These are phyloP conservation scores for Aciculoconidium aculeatum DNA, from an alignment of 805 yeast genomes.

Conservation along the genomic window DNA sequence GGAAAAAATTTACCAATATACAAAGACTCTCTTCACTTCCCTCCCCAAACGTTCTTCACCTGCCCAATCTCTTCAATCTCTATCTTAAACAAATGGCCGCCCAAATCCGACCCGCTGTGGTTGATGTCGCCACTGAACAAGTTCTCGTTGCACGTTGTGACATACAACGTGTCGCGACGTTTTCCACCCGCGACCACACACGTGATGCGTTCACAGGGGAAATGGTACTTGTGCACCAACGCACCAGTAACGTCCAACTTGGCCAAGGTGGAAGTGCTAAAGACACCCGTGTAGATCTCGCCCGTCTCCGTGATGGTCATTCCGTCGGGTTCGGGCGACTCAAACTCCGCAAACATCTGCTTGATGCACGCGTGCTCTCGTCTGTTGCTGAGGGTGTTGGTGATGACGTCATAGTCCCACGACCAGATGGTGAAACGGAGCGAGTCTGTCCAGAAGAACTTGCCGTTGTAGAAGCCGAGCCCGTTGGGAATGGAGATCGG, in stretches of 20 bases:
- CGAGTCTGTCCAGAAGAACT: constrained; percentile 38
- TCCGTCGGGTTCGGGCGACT: constrained; percentile 73
- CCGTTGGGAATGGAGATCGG: constrained; percentile 61
- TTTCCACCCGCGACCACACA: constrained; percentile 65
- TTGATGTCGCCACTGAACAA: constrained; percentile 40
- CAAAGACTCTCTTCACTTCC: constrained; percentile 9
- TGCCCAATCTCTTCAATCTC: constrained; percentile 27
- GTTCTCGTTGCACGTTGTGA: constrained; percentile 42
- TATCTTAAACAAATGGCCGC: constrained; percentile 54
- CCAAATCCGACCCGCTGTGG: constrained; percentile 45
- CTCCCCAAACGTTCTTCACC: constrained; percentile 26
- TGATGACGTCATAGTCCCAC: constrained; percentile 30
- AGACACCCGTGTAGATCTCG: constrained; percentile 61
- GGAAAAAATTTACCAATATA: too few species aligned
- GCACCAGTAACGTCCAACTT: constrained; percentile 47
- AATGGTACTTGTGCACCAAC: constrained; percentile 41
- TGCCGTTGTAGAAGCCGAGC: constrained; percentile 29
- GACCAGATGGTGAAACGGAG: constrained; percentile 28
- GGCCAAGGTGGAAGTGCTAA: constrained; percentile 53
- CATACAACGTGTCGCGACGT: constrained; percentile 50
- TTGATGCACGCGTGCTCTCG: constrained; percentile 16
- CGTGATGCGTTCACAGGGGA: constrained; percentile 60
- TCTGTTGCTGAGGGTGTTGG: constrained; percentile 25
- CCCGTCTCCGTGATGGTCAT: constrained; percentile 51
- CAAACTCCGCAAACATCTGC: constrained; percentile 11